phyloP scores from a whole-genome alignment of 208 protist genomes.

The Porcisia deanei region DNA sequence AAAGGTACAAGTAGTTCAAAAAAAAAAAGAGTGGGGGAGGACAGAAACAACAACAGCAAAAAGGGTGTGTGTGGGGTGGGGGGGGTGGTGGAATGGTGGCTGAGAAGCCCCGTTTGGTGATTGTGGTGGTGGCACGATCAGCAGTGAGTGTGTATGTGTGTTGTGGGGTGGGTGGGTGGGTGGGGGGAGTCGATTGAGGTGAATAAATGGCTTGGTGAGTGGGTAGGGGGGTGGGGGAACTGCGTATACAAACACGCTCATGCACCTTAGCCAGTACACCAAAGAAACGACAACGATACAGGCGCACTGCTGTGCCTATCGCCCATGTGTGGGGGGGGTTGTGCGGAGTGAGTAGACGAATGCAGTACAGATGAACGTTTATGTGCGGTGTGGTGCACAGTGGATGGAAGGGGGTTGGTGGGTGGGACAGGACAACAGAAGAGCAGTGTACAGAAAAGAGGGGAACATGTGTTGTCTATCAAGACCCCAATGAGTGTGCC shows the following conservation, averaged over 20 bases:
- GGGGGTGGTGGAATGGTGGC: neutral
- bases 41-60: too few relatives aligned
- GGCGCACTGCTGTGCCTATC: neutral
- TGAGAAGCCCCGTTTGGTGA: neutral
- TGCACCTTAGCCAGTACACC: conserved; percentile 2
- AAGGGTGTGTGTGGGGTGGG: too few relatives aligned
- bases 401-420: neutral
- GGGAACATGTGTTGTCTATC: neutral
- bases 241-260: conserved; percentile 16
- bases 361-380: neutral
- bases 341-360: neutral
- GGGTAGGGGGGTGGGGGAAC: neutral
- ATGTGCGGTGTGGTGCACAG: neutral
- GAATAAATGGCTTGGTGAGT: neutral
- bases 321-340: neutral
- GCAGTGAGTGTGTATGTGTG: too few relatives aligned
- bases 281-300: neutral
- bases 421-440: neutral
- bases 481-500: neutral
- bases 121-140: neutral
- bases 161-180: neutral
- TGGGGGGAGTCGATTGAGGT: neutral
- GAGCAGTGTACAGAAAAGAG: neutral
- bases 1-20: too few relatives aligned
- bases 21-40: too few relatives aligned